phyloP scores from a whole-genome alignment of 140 eudicot genomes.

The Anethum foeniculum region DNA sequence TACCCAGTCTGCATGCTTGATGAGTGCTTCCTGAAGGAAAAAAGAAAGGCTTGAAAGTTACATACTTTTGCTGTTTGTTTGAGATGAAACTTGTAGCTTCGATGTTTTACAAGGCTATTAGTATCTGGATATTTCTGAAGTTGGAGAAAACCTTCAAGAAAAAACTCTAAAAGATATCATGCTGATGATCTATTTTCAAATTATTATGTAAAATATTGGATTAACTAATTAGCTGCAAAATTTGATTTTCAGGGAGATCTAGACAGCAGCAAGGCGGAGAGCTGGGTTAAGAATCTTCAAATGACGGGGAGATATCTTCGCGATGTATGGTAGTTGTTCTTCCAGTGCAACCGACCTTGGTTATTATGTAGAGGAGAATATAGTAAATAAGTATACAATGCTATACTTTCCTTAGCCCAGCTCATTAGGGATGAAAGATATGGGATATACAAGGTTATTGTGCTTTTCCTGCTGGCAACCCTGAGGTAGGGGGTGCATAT shows the following conservation, averaged over 20 bases:
- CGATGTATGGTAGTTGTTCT: conserved; percentile 63
- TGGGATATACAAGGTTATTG: not conserved
- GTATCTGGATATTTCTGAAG: not conserved
- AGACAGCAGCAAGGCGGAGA: conserved; percentile 66
- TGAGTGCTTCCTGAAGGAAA: not conserved
- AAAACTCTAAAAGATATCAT: not conserved
- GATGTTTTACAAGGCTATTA: not conserved
- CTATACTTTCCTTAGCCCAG: not conserved
- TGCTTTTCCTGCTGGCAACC: not conserved
- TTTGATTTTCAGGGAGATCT: conserved; percentile 58
- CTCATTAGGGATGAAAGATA: not conserved
- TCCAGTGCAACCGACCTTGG: not conserved
- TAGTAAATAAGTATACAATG: not conserved
- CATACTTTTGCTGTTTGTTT: not conserved
- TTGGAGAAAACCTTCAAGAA: not conserved
- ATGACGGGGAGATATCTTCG: conserved; percentile 83
- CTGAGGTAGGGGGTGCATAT: not conserved
- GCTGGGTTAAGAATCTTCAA: conserved; percentile 81
- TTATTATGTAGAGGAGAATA: not conserved
- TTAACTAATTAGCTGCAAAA: not conserved
- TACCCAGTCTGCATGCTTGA: not conserved
- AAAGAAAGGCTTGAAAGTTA: not conserved
- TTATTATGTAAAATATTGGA: not conserved
- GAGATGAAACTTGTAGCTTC: not conserved
- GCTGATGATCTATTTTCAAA: not conserved